These are phyloP conservation scores for Backusella tarrabulga DNA, from an alignment of 192 early-diverging fungal species.

Conservation along the genomic window DNA sequence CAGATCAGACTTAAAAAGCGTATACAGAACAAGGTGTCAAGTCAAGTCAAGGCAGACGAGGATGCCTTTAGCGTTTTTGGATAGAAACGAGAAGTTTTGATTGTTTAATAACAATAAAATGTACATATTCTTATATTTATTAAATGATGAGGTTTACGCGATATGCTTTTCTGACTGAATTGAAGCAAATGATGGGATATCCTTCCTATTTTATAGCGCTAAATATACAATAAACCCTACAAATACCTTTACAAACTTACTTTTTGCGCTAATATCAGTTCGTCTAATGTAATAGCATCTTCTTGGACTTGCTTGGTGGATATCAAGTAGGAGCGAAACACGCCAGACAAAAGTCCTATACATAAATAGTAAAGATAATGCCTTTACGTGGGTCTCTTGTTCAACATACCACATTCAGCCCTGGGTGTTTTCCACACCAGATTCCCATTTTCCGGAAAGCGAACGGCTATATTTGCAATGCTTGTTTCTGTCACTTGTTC, in stretches of 20 bases:
- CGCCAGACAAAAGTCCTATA: conserved; percentile 46
- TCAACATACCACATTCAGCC: conserved; percentile 22
- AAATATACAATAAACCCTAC: background rate
- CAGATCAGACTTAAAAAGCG: conserved; percentile 20
- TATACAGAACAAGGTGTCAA: background rate
- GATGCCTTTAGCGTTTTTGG: conserved; percentile 32
- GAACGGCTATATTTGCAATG: conserved; percentile 56
- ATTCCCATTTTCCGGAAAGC: conserved; percentile 21
- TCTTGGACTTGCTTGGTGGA: conserved; percentile 35
- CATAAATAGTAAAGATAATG: background rate
- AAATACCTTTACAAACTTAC: conserved; percentile 20
- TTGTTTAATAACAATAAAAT: background rate
- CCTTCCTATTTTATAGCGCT: conserved; percentile 33
- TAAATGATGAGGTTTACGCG: background rate
- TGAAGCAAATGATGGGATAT: conserved; percentile 52
- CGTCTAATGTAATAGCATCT: conserved; percentile 41
- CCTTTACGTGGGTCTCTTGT: background rate
- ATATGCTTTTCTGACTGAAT: conserved; percentile 53
- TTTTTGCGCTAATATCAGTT: conserved; percentile 42
- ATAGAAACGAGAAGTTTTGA: background rate
- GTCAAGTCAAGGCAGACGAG: background rate
- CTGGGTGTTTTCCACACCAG: conserved; percentile 50
- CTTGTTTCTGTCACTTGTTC: conserved; percentile 53
- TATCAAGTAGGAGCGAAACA: conserved; percentile 43
- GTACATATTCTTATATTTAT: background rate